Evolutionary conservation across 805 yeast genomes (phyloP).

Genomic region (Candida berthetii): DNA sequence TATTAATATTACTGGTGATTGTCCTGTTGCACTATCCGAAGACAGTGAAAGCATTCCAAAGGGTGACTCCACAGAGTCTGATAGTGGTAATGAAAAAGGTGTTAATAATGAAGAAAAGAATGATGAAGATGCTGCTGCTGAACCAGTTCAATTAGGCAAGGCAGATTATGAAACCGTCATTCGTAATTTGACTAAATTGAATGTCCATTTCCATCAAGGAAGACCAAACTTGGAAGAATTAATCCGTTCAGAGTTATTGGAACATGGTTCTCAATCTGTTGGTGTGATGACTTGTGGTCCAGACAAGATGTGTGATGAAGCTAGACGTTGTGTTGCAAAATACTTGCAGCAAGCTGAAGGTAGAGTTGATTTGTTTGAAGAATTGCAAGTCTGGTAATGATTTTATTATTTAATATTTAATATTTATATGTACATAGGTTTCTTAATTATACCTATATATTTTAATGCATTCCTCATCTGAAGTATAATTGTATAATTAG

Average conservation of each 20-base stretch:
- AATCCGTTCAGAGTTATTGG: slow-evolving; percentile 26
- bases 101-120: too few species aligned
- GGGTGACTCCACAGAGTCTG: slow-evolving; percentile 3
- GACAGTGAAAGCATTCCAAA: too few species aligned
- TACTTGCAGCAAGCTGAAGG: slow-evolving; percentile 32
- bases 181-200: not conserved
- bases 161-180: too few species aligned
- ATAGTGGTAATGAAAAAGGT: slow-evolving; percentile 7
- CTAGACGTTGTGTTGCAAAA: slow-evolving; percentile 39
- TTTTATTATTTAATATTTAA: too few species aligned
- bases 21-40: too few species aligned
- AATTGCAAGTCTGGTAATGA: slow-evolving; percentile 67
- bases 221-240: slow-evolving; percentile 38
- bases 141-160: too few species aligned
- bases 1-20: slow-evolving; percentile 6
- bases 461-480: too few species aligned
- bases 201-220: slow-evolving; percentile 25
- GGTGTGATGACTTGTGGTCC: slow-evolving; percentile 63
- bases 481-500: too few species aligned
- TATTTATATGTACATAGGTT: too few species aligned
- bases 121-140: too few species aligned
- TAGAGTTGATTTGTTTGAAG: slow-evolving; percentile 65
- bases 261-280: slow-evolving; percentile 33
- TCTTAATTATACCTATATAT: too few species aligned
- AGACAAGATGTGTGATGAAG: too few species aligned